phyloP scores from a whole-genome alignment of 2,329 filamentous ascomycete genomes.

The Talaromyces amestolkiae region DNA sequence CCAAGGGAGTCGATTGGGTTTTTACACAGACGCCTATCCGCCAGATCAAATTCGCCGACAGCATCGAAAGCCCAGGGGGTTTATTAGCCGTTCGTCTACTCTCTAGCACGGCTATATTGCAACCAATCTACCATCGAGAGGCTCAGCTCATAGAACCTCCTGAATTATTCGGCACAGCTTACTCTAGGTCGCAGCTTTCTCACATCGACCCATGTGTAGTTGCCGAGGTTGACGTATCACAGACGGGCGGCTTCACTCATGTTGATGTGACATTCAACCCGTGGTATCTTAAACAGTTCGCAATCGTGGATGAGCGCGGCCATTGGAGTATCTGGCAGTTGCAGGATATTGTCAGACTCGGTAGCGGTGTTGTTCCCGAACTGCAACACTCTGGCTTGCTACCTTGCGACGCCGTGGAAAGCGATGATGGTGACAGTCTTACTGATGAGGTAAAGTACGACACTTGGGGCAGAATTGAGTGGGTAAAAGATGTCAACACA shows the following conservation, averaged over 20 bases:
- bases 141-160: conserved; percentile 25
- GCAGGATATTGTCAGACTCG: conserved; percentile 31
- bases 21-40: conserved; percentile 48
- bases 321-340: conserved; percentile 55
- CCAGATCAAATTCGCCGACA: conserved; percentile 53
- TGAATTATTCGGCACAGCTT: background rate
- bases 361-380: conserved; percentile 27
- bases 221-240: conserved; percentile 40
- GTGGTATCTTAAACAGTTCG: conserved; percentile 57
- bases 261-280: conserved; percentile 60
- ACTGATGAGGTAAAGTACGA: conserved; percentile 32
- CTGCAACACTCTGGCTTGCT: conserved; percentile 34
- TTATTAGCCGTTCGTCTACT: conserved; percentile 51
- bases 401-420: conserved; percentile 23
- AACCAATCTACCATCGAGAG: conserved; percentile 37
- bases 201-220: conserved; percentile 50
- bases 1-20: background rate
- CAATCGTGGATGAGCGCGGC: conserved; percentile 53
- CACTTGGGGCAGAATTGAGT: conserved; percentile 46
- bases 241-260: conserved; percentile 50
- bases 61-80: conserved; percentile 31
- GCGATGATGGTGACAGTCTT: conserved; percentile 19
- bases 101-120: conserved; percentile 49
- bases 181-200: conserved; percentile 33
- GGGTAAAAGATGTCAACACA: conserved; percentile 37